These are phyloP conservation scores for Nicotiana sylvestris DNA, from an alignment of 257 asterid genomes.

Conservation along the genomic window DNA sequence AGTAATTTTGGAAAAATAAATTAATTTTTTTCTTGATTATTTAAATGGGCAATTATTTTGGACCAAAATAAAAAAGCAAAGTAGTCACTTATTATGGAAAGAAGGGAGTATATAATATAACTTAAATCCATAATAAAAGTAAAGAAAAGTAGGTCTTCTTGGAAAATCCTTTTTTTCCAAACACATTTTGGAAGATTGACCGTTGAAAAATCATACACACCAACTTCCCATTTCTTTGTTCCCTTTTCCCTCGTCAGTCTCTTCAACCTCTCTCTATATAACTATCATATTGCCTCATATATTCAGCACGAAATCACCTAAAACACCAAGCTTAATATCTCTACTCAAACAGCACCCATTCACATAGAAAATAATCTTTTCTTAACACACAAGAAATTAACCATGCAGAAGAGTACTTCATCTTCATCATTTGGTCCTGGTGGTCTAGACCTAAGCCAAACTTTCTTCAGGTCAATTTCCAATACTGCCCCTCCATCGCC, in stretches of 20 bases:
- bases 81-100: too few relatives aligned
- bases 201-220: conserved; percentile 4
- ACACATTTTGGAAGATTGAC: conserved; percentile 13
- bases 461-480: conserved; percentile 57
- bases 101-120: too few relatives aligned
- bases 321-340: background rate
- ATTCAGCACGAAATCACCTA: background rate
- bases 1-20: too few relatives aligned
- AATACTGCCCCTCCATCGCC: conserved; percentile 39
- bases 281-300: background rate
- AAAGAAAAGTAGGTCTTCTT: background rate
- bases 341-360: background rate
- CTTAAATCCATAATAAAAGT: too few relatives aligned
- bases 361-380: background rate
- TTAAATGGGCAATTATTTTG: too few relatives aligned
- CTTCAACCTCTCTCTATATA: conserved; percentile 1
- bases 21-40: too few relatives aligned
- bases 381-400: background rate
- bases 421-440: conserved; percentile 65
- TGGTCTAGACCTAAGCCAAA: conserved; percentile 57
- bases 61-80: too few relatives aligned
- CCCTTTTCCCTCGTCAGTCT: background rate
- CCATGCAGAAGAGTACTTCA: conserved; percentile 53
- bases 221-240: background rate
- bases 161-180: background rate